These are phyloP conservation scores for Nannochloris sp. DNA, from an alignment of 139 green algal genomes.

Conservation along the genomic window DNA sequence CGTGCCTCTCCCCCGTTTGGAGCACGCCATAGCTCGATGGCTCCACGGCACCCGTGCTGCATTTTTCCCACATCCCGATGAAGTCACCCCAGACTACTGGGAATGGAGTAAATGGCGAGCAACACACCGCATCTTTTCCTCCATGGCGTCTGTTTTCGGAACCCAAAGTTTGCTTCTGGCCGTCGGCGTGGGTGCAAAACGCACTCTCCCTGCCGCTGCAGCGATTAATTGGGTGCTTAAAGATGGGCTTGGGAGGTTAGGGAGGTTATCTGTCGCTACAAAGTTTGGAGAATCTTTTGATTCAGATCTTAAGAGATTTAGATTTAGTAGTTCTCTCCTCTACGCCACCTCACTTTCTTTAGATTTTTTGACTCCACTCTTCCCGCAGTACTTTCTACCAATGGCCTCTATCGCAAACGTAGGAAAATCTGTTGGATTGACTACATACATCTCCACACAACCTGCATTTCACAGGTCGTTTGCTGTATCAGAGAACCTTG, in stretches of 20 bases:
- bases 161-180: conserved; percentile 79
- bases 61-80: conserved; percentile 20
- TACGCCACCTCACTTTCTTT: conserved; percentile 58
- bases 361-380: conserved; percentile 84
- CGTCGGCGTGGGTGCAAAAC: conserved; percentile 77
- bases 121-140: conserved; percentile 70
- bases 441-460: conserved; percentile 80
- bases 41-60: not conserved
- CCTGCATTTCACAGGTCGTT: conserved; percentile 77
- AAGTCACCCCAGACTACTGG: conserved; percentile 77
- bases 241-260: conserved; percentile 68
- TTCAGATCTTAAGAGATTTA: conserved; percentile 85
- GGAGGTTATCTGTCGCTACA: conserved; percentile 64
- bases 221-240: conserved; percentile 77
- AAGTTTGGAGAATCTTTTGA: conserved; percentile 74
- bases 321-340: conserved; percentile 74
- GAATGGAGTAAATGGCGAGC: conserved; percentile 69
- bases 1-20: not conserved
- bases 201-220: conserved; percentile 64
- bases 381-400: conserved; percentile 74
- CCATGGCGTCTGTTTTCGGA: conserved; percentile 69
- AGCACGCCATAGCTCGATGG: not conserved
- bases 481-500: conserved; percentile 77
- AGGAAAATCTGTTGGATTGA: conserved; percentile 75
- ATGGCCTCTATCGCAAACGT: conserved; percentile 83